These are phyloP conservation scores for Trichoderma virens DNA, from an alignment of 495 filamentous ascomycete genomes.

Conservation along the genomic window DNA sequence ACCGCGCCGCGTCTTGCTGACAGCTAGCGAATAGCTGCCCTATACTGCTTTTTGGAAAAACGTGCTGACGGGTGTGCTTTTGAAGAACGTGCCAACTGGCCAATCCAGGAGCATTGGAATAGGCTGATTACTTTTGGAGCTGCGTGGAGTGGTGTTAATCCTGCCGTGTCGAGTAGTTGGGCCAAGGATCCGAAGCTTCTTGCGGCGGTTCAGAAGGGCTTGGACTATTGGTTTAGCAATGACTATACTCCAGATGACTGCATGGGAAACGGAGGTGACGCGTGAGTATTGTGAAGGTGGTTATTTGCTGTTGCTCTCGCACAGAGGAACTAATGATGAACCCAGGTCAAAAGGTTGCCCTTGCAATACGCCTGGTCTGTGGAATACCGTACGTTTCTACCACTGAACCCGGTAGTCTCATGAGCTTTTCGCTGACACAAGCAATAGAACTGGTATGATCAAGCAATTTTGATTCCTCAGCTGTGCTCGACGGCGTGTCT, in stretches of 20 bases:
- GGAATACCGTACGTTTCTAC: not conserved
- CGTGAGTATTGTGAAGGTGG: not conserved
- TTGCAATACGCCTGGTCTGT: not conserved
- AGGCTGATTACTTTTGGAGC: not conserved
- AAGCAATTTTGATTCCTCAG: not conserved
- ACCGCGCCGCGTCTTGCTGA: not conserved
- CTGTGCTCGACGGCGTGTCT: not conserved
- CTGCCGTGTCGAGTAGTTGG: not conserved
- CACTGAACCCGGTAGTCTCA: not conserved
- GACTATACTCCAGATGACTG: not conserved
- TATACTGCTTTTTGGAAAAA: too few relatives aligned
- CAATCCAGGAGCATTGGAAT: not conserved
- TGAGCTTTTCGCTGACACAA: not conserved
- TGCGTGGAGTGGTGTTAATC: not conserved
- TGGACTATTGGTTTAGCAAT: not conserved
- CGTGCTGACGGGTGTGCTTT: not conserved
- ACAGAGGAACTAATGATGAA: not conserved
- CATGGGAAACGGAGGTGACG: not conserved
- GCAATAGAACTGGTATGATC: not conserved
- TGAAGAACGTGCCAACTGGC: not conserved
- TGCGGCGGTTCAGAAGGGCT: not conserved
- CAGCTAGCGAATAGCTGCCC: not conserved
- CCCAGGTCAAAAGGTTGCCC: not conserved
- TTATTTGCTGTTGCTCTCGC: not conserved
- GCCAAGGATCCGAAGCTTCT: not conserved